Evolutionary conservation across 352 stramenopile genomes (phyloP), one percentile per base, ranked within the genome.

Genomic region (Phytophthora capsici): DNA sequence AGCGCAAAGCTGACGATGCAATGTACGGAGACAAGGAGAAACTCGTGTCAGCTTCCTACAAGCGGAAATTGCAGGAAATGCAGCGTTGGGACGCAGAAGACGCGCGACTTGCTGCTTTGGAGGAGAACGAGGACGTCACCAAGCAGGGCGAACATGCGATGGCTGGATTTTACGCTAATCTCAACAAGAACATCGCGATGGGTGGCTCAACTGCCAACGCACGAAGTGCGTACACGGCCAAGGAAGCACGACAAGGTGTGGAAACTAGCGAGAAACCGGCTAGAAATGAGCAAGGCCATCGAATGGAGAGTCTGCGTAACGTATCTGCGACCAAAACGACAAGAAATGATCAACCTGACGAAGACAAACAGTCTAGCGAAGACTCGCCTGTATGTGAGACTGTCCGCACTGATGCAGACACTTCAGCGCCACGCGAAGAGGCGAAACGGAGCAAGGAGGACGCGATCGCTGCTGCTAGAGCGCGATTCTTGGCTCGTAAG

Each of bases 161-260:
- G 83, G 83, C 84, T 23, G 83, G 84, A 10, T 98, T 98, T 67
- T 98, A 97, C 67, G 82, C 89, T 13, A 97, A 97, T 62, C 63
- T 98, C 34, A 97, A 88, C 43, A 96, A 95, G 70, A 98, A 98
- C 66, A 93, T 98, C 65, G 86, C 88, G 10, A 97, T 97, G 91
- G 91, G 91, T 36, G 87, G 87, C 16, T 80, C 88, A 16, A 80
- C 83, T 0, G 56, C 73, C 7, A 82, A 93, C 44, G 78, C 88
- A 4, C 82, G 73, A 4, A 97, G 89, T 62, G 84, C 86, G 2
- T 98, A 97, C 77, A 97, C 91, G 0, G 73, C 80, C 12, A 73
- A 72, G 36, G 60, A 73, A 52, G 26, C 16, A 60, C 30, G 22
- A 46, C 41, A 44, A 48, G 44, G 62, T 12, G 52, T 25, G 16